Evolutionary conservation across 306 rosid genomes (phyloP).

Genomic region (Geum urbanum): DNA sequence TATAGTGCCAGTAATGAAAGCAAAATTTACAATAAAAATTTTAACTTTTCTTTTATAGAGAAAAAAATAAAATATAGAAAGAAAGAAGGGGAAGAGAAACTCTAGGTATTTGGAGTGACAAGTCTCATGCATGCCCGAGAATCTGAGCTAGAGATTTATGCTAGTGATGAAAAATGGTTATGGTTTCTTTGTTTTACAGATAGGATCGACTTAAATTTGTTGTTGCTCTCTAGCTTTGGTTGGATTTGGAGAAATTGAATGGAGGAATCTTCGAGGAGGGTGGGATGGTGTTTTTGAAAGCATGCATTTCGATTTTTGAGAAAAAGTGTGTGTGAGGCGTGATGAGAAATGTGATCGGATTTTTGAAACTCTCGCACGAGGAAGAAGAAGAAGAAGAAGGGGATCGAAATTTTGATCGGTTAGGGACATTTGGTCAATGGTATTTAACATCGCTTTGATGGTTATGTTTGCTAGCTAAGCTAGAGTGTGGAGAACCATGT

Average conservation of each 20-base stretch:
- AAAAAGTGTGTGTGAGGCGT: neutral
- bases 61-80: too few relatives aligned
- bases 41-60: too few relatives aligned
- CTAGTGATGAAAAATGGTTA: neutral
- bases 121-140: neutral
- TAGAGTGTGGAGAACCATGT: too few relatives aligned
- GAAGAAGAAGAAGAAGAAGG: neutral
- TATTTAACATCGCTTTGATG: neutral
- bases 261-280: neutral
- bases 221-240: neutral
- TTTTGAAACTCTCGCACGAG: neutral
- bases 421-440: neutral
- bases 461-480: neutral
- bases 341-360: neutral
- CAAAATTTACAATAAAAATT: neutral
- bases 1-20: neutral
- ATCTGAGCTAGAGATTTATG: too few relatives aligned
- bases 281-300: neutral
- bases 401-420: neutral
- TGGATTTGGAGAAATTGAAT: neutral
- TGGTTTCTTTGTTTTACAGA: too few relatives aligned
- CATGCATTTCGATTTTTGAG: neutral
- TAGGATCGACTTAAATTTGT: neutral
- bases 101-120: too few relatives aligned
- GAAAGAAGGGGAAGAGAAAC: too few relatives aligned